These are phyloP conservation scores for Rosa lucieae DNA, from an alignment of 306 rosid species.

Conservation along the genomic window DNA sequence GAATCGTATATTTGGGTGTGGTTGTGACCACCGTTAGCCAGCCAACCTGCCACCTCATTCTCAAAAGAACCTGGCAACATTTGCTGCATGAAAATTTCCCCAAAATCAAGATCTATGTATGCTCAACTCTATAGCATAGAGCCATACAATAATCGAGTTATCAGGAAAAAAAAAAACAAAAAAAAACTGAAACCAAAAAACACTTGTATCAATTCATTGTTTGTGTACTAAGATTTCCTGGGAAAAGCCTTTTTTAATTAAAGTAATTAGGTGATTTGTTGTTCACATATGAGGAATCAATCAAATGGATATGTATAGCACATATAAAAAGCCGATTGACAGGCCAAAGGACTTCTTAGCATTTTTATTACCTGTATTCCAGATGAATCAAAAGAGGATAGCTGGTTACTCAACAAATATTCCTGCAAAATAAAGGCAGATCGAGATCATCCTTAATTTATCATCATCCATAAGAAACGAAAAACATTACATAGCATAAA, in stretches of 20 bases:
- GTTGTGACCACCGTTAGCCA: slow-evolving; percentile 48
- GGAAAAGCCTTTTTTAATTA: neutral
- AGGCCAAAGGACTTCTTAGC: neutral
- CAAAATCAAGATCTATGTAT: neutral
- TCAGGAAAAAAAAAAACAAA: neutral
- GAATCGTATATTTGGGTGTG: slow-evolving; percentile 51
- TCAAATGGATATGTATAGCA: neutral
- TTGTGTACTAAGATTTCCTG: neutral
- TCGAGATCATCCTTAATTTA: neutral
- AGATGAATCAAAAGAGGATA: slow-evolving; percentile 59
- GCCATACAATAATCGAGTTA: too few species aligned
- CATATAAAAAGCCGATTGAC: neutral
- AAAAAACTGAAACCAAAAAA: neutral
- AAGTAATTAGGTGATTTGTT: neutral
- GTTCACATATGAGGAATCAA: neutral
- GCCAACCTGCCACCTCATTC: slow-evolving; percentile 50
- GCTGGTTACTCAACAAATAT: slow-evolving; percentile 48
- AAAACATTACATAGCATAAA: neutral
- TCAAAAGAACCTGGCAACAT: slow-evolving; percentile 50
- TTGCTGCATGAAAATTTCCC: neutral
- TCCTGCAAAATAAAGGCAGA: slow-evolving; percentile 38
- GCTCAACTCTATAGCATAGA: neutral
- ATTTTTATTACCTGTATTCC: slow-evolving; percentile 46
- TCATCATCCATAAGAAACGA: neutral
- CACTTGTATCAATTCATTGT: neutral